Evolutionary conservation across 306 rosid species (phyloP).

Genomic region (Vigna hirtella): DNA sequence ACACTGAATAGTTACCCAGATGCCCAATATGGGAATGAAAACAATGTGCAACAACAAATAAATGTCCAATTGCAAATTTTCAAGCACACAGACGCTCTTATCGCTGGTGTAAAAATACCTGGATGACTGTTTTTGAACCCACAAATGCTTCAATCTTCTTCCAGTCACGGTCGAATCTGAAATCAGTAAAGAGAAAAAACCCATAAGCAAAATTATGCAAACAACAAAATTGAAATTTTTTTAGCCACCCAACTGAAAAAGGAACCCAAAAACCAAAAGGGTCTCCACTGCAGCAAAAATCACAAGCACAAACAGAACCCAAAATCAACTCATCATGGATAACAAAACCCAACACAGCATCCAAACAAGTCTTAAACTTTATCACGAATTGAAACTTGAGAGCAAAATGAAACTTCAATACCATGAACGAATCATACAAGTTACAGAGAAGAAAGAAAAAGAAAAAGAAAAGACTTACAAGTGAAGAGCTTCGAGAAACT

Average conservation of each 20-base stretch:
- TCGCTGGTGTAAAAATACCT: slow-evolving; percentile 6
- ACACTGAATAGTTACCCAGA: background rate
- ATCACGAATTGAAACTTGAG: background rate
- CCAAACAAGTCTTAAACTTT: background rate
- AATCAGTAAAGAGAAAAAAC: background rate
- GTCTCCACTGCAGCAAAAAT: slow-evolving; percentile 28
- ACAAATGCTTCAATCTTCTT: slow-evolving; percentile 43
- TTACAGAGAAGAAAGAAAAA: background rate
- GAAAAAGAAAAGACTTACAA: background rate
- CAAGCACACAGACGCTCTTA: background rate
- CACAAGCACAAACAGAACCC: background rate
- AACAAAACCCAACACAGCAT: background rate
- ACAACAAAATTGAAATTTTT: slow-evolving; percentile 2
- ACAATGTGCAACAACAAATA: background rate
- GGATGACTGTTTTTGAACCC: slow-evolving; percentile 33
- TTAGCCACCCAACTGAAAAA: slow-evolving; percentile 16
- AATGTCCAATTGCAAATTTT: background rate
- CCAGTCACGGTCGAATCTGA: slow-evolving; percentile 39
- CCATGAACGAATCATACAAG: background rate
- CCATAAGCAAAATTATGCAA: background rate
- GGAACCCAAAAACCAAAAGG: slow-evolving; percentile 7
- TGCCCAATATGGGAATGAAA: background rate
- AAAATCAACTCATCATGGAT: background rate
- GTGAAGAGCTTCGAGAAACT: slow-evolving; percentile 35
- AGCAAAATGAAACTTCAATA: background rate